Conservation (phyloP, 2,329 filamentous ascomycete species). For the Chaetomiaceae sp. region DNA sequence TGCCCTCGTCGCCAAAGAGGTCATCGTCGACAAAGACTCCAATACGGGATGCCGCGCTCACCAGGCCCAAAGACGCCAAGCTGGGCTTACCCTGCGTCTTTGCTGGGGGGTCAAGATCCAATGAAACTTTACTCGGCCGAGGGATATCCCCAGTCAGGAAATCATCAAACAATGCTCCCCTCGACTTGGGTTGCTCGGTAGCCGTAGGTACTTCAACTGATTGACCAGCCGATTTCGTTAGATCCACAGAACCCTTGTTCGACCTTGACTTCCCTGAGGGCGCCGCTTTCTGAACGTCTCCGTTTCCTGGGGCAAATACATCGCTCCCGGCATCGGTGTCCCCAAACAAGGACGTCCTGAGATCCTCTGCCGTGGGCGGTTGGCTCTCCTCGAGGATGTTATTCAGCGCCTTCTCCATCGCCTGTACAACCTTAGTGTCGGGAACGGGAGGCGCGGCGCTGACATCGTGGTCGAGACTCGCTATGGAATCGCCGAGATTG, state of each 20-base stretch:
- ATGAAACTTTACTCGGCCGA: slow-evolving; percentile 29
- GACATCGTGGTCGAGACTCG: slow-evolving; percentile 71
- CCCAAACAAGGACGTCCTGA: slow-evolving; percentile 63
- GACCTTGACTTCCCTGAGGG: background rate
- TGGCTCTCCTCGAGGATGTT: slow-evolving; percentile 83
- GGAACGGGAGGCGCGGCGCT: slow-evolving; percentile 50
- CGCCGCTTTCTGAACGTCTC: background rate
- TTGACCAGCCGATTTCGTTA: background rate
- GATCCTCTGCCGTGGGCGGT: slow-evolving; percentile 57
- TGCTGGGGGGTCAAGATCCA: slow-evolving; percentile 33
- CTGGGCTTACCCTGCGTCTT: slow-evolving; percentile 68
- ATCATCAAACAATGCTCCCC: slow-evolving; percentile 11
- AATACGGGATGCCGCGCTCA: slow-evolving; percentile 79
- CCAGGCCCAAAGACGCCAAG: slow-evolving; percentile 83
- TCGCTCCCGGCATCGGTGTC: slow-evolving; percentile 43
- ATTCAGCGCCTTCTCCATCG: slow-evolving; percentile 86
- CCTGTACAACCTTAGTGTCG: slow-evolving; percentile 78
- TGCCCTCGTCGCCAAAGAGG: slow-evolving; percentile 84
- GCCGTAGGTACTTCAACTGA: slow-evolving; percentile 6
- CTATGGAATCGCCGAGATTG: slow-evolving; percentile 62
- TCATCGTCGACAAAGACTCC: slow-evolving; percentile 94
- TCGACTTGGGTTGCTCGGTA: background rate
- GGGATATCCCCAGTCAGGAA: slow-evolving; percentile 54
- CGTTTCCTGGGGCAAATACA: slow-evolving; percentile 41
- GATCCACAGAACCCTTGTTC: slow-evolving; percentile 1